Conservation (phyloP, 495 filamentous ascomycete genomes). For the Penicillium odoratum region DNA sequence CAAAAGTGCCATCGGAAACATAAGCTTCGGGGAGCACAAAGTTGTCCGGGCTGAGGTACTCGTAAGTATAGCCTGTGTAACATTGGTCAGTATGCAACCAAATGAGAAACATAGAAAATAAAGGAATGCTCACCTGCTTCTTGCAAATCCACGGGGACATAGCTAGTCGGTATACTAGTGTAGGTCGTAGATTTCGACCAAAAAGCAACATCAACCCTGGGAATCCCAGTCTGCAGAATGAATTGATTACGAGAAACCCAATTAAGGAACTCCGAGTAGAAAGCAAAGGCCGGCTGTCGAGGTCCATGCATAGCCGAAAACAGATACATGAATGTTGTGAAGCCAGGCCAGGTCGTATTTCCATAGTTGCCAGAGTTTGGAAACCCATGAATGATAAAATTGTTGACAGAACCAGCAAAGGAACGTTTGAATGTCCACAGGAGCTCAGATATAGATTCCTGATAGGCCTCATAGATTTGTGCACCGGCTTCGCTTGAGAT, state of each 20-base stretch:
- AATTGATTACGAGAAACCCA: conserved; percentile 40
- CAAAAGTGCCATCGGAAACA: conserved; percentile 37
- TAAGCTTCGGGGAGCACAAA: conserved; percentile 34
- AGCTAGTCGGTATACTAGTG: neutral
- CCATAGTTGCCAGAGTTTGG: conserved; percentile 40
- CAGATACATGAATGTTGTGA: conserved; percentile 43
- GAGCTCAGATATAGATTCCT: conserved; percentile 26
- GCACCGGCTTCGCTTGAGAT: conserved; percentile 47
- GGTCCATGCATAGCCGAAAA: conserved; percentile 46
- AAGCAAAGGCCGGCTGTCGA: conserved; percentile 45
- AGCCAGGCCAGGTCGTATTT: conserved; percentile 50
- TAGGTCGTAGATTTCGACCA: conserved; percentile 17
- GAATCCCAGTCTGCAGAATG: conserved; percentile 39
- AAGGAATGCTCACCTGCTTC: neutral
- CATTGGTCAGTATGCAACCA: neutral
- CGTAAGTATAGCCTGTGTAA: conserved; percentile 43
- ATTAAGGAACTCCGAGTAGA: conserved; percentile 39
- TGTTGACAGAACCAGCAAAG: conserved; percentile 44
- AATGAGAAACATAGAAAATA: neutral
- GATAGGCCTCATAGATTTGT: conserved; percentile 26
- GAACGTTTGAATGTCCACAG: conserved; percentile 32
- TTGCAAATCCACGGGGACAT: conserved; percentile 2
- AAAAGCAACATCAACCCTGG: conserved; percentile 45
- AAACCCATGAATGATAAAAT: conserved; percentile 48
- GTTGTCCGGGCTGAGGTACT: conserved; percentile 52